These are phyloP conservation scores for Caryopteris hybrid DNA, from an alignment of 305 asterid species.

Conservation along the genomic window DNA sequence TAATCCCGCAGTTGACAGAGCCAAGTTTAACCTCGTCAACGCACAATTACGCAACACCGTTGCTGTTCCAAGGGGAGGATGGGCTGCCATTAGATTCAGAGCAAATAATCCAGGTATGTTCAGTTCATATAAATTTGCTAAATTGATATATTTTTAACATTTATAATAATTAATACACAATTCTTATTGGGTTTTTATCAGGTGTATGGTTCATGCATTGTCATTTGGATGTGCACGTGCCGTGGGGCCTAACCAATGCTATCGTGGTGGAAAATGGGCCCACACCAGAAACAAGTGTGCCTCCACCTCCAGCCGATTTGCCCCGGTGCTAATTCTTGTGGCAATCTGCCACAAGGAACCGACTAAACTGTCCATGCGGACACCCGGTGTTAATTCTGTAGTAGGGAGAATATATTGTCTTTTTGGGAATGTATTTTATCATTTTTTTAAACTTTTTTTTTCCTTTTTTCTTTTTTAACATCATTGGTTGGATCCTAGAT, in stretches of 20 bases:
- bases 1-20: slow-evolving; percentile 20
- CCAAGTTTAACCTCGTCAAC: slow-evolving; percentile 36
- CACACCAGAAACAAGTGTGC: slow-evolving; percentile 38
- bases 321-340: slow-evolving; percentile 36
- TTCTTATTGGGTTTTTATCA: background rate
- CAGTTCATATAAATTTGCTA: too few relatives aligned
- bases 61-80: slow-evolving; percentile 54
- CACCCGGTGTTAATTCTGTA: too few relatives aligned
- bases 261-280: slow-evolving; percentile 50
- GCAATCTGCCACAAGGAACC: too few relatives aligned
- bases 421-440: too few relatives aligned
- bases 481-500: too few relatives aligned
- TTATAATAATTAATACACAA: too few relatives aligned
- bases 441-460: too few relatives aligned
- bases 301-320: slow-evolving; percentile 54
- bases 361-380: too few relatives aligned
- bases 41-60: slow-evolving; percentile 68
- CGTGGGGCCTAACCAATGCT: slow-evolving; percentile 47
- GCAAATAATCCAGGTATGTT: slow-evolving; percentile 63
- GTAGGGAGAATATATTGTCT: too few relatives aligned
- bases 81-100: slow-evolving; percentile 58
- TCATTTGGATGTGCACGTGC: slow-evolving; percentile 55
- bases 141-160: too few relatives aligned
- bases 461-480: too few relatives aligned
- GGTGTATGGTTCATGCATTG: slow-evolving; percentile 64